Base-by-base conservation (phyloP, 2,329 filamentous ascomycete species). In the Sporothrix brasiliensis region DNA sequence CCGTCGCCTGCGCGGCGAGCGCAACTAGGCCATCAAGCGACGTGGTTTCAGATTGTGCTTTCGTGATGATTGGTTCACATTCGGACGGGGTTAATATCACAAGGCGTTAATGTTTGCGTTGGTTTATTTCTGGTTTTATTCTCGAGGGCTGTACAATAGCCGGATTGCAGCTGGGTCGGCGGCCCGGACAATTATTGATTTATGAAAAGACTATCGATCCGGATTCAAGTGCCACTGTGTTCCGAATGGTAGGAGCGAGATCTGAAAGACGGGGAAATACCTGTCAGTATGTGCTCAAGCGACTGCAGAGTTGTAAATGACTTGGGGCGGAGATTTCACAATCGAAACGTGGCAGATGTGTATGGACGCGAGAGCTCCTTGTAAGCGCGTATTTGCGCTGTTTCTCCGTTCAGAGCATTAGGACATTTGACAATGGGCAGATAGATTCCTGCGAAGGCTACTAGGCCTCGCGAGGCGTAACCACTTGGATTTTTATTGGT, bases 1-100 rank as follows among this genome's bases (percentile, higher is more conserved):
- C 79, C 92, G 95, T 77, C 92, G 95, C 79, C 92, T 99, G 80
- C 92, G 95, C 79, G 95, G 95, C 76, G 94, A 95, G 87, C 91
- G 92, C 82, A 93, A 92, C 86, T 94, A 89, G 88, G 82, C 73
- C 72, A 65, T 50, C 60, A n/a, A 39, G 73, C 7, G 1, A 19
- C 4, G 19, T 30, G 34, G 16, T 2, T 24, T 19, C 24, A 81
- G 76, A 77, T 78, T 79, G 19, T 78, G 79, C 77, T 79, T 78
- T 78, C 76, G 79, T 80, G 80, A 80, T 75, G 79, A 79, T 74
- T 76, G 77, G 77, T 77, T 76, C 72, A 72, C 71, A 73, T 65
- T 69, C 66, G 69, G 71, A 39, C 49, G 80, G 80, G 80, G 77
- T 70, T 82, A 81, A 82, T 81, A 74, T 72, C 67, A 71, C 67